Evolutionary conservation across 73 alveolate genomes (phyloP).

Genomic region (Blepharisma japonicum): DNA sequence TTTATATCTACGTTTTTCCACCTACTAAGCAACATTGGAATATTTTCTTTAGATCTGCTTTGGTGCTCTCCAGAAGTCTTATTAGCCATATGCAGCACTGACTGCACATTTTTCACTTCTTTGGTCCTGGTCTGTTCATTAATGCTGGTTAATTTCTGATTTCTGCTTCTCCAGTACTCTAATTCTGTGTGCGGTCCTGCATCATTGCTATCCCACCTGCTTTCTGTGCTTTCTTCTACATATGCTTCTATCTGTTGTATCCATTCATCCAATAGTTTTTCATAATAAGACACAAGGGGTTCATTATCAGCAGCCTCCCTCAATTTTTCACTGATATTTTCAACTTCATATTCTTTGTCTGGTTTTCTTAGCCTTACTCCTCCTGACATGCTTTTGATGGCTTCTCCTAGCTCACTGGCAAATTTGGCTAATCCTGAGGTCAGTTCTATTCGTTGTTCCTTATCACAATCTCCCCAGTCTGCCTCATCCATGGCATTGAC

Average conservation of each 20-base stretch:
- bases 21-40: constrained; percentile 27
- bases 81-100: constrained; percentile 50
- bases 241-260: constrained; percentile 60
- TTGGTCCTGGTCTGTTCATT: constrained; percentile 85
- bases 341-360: constrained; percentile 37
- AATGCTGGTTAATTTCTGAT: constrained; percentile 81
- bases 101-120: constrained; percentile 61
- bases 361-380: constrained; percentile 56
- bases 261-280: constrained; percentile 60
- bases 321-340: constrained; percentile 35
- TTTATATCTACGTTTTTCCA: constrained; percentile 56
- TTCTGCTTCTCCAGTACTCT: constrained; percentile 71
- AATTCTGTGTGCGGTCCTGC: constrained; percentile 81
- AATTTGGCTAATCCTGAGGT: constrained; percentile 62
- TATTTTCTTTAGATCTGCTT: constrained; percentile 51
- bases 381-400: constrained; percentile 57
- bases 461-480: constrained; percentile 72
- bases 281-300: constrained; percentile 53
- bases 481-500: constrained; percentile 47
- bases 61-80: constrained; percentile 52
- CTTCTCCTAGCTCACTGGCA: constrained; percentile 69
- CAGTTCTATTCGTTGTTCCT: constrained; percentile 65
- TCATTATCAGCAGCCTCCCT: constrained; percentile 38
- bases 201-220: constrained; percentile 51
- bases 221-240: constrained; percentile 63